Base-by-base conservation (phyloP, 768 basidiomycete genomes). In the Amanita inopinata region DNA sequence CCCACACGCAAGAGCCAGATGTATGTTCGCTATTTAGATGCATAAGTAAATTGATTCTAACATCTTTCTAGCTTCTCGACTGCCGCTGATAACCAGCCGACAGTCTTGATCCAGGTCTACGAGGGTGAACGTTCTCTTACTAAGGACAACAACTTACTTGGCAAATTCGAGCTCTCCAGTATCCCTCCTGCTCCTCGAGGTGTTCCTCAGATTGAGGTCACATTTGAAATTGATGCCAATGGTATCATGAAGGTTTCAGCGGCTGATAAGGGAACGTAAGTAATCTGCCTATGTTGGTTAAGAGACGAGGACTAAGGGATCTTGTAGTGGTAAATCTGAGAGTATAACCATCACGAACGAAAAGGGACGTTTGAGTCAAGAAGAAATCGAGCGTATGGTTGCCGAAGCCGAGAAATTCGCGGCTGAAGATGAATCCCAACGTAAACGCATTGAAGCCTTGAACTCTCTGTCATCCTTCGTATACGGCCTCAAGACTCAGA, bases 141-240 rank as follows among this genome's bases (percentile, higher is more conserved):
- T 51, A 94, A 94, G 79, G 94, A 97, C 69, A 97, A 96, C 78
- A 94, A 96, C 70, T 81, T 84, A 38, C 84, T 98, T 53, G 93
- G 94, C 67, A 92, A 92, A 62, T 97, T 96, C 62, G 92, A 96
- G 65, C 80, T 97, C 28, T 83, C 78, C 33, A 59, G 87, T 46
- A 96, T 98, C 48, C 92, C 94, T 23, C 91, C 94, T 30, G 86
- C 93, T 1, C 93, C 93, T 51, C 89, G 93, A 49, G 93, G 93
- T 60, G 88, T 92, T 39, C 94, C 94, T 56, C 94, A 97, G 51
- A 93, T 98, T 42, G 93, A 97, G 64, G 93, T 97, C 39, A 82
- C 85, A 11, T 97, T 98, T 58, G 91, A 94, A 66, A 85, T 94
- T 56, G 91, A 92, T 52, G 85, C 89, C 56, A 89, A 91, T 61